Base-by-base conservation (phyloP, 768 basidiomycete genomes). In the Naematelia aurantialba region DNA sequence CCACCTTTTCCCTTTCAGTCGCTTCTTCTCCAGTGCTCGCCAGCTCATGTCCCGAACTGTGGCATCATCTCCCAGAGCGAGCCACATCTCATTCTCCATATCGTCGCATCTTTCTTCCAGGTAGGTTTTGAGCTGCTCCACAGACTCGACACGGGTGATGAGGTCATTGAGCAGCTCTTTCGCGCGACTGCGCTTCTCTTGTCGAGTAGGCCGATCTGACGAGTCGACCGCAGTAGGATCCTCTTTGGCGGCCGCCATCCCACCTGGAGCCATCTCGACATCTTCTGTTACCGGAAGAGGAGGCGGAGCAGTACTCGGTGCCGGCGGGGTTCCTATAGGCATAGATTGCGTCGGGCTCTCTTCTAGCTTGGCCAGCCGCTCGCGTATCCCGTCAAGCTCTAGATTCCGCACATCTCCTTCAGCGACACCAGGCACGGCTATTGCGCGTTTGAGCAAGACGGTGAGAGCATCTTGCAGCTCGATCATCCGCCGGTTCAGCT, bases 351-450 rank as follows among this genome's bases (percentile, higher is more conserved):
- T 17, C 8, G 34, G 34, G 8, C 17, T 39, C 17, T 39, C 34
- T 39, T 61, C 64, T 3, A 61, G 48, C 42, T 51, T 58, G 26
- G 22, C 30, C 26, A 65, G 26, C 14, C 64, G 25, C 30, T 58
- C 60, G 26, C 56, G 58, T 45, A 61, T n/a, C 22, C 22, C 57
- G 24, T 61, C 60, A 14, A 65, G 17, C 48, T 65, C 59, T 34
- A 61, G 13, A 5, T 8, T 46, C 5, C 29, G 21, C 12, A 58
- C 52, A 44, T 42, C 56, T 10, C 60, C 59, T 14, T 53, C 44
- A 12, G 44, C n/a, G 22, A 31, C 31, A 4, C 48, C 53, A 29
- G 50, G n/a, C 17, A 19, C 58, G 5, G 55, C 56, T 11, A 65
- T 26, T 0, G 64, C 56, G 3, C 56, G 12, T 26, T 39, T 57